Conservation (phyloP, 179 eudicot genomes). For the Beta macrorhiza region DNA sequence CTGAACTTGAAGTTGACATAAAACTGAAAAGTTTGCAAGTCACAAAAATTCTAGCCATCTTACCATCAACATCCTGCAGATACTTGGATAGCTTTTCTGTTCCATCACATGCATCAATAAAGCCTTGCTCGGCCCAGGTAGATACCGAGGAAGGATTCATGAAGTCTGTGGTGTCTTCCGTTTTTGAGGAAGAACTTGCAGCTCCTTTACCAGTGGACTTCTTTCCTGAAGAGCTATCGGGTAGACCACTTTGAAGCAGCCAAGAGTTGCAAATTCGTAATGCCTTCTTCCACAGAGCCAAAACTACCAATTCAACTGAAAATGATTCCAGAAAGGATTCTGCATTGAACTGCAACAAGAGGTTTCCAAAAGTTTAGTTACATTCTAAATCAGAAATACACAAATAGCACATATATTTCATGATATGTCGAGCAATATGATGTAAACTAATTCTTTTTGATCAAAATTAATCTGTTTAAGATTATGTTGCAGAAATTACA, state of each 20-base stretch:
- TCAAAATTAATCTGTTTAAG: neutral
- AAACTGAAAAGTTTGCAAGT: neutral
- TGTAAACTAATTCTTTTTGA: no score
- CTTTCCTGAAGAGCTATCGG: slow-evolving; percentile 28
- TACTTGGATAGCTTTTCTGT: slow-evolving; percentile 43
- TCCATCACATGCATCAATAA: slow-evolving; percentile 42
- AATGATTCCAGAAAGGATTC: slow-evolving; percentile 44
- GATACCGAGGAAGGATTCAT: slow-evolving; percentile 34
- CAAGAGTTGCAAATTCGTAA: slow-evolving; percentile 36
- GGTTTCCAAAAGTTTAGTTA: slow-evolving; percentile 17
- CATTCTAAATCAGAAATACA: neutral
- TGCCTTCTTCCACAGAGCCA: slow-evolving; percentile 52
- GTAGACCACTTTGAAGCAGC: slow-evolving; percentile 26
- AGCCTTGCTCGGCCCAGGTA: slow-evolving; percentile 46
- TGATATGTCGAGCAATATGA: neutral
- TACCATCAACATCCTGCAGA: slow-evolving; percentile 42
- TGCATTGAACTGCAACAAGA: slow-evolving; percentile 41
- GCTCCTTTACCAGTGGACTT: slow-evolving; percentile 21
- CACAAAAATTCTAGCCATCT: slow-evolving; percentile 19
- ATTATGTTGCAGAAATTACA: neutral
- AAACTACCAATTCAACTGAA: slow-evolving; percentile 47
- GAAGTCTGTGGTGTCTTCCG: slow-evolving; percentile 23
- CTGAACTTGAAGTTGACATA: neutral
- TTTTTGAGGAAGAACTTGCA: slow-evolving; percentile 23
- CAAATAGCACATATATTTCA: neutral